Conservation (phyloP, 352 stramenopile species). For the Pythium phragmitis region DNA sequence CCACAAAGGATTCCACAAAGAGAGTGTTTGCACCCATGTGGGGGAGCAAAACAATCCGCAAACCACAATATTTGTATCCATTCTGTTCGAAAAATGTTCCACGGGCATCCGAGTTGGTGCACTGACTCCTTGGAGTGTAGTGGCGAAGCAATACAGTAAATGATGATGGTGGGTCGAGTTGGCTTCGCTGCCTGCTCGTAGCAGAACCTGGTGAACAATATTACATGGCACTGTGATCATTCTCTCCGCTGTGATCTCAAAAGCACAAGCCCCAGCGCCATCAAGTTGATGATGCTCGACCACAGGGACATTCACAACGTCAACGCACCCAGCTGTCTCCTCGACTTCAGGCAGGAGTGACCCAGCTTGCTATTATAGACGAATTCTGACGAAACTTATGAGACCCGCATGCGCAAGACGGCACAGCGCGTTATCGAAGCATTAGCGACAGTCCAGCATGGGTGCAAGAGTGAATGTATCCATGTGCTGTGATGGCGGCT, state of each 20-base stretch:
- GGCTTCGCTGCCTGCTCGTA: no score
- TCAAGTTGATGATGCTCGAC: not conserved
- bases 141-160: no score
- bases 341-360: not conserved
- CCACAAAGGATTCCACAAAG: constrained; percentile 1
- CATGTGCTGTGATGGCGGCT: not conserved
- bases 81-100: constrained; percentile 21
- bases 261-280: no score
- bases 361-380: not conserved
- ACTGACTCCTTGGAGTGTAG: constrained; percentile 1
- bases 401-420: constrained; percentile 20
- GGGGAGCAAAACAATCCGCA: not conserved
- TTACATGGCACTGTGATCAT: no score
- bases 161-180: no score
- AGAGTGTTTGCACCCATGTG: constrained; percentile 30
- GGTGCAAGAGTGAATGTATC: constrained; percentile 11
- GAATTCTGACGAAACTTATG: not conserved
- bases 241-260: no score
- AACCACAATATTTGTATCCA: constrained; percentile 15
- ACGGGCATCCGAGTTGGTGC: not conserved
- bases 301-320: not conserved
- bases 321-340: not conserved
- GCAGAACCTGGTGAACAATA: no score
- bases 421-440: constrained; percentile 13
- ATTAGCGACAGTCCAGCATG: constrained; percentile 13